A percentile compares a stretch with the other conserved stretches of the same genome.
Conservation (phyloP, 1,284 basidiomycete species). For the Butyriboletus appendiculatus region DNA sequence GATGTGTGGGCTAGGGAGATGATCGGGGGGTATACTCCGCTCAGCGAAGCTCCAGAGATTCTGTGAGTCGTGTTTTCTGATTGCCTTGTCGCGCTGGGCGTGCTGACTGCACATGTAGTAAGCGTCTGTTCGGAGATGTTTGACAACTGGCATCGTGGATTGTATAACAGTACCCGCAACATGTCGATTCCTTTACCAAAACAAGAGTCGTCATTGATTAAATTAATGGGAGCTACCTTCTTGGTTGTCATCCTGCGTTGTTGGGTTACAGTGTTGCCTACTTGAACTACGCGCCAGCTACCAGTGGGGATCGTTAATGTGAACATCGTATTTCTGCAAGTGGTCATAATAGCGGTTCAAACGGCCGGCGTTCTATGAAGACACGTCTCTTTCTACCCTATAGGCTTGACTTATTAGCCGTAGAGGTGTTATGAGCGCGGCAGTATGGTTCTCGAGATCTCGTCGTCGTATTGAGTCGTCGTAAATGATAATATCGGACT, state of each 20-base stretch:
- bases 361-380: too few relatives aligned
- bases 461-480: neutral
- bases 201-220: neutral
- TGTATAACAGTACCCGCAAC: conserved; percentile 12
- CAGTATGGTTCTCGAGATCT: too few relatives aligned
- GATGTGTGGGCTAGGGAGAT: conserved; percentile 96
- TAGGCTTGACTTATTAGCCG: too few relatives aligned
- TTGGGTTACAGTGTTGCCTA: neutral
- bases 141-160: conserved; percentile 20
- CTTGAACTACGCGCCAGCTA: neutral
- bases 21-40: conserved; percentile 70
- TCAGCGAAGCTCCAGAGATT: conserved; percentile 76
- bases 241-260: neutral
- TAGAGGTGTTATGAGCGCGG: too few relatives aligned
- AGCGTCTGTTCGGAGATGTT: conserved; percentile 64
- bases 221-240: neutral
- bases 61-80: conserved; percentile 61
- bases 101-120: conserved; percentile 41
- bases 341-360: too few relatives aligned
- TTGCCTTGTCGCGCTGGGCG: neutral
- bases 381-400: too few relatives aligned
- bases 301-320: neutral
- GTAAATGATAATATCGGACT: neutral
- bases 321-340: too few relatives aligned
- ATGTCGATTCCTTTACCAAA: neutral